Conservation (phyloP, 1,284 basidiomycete genomes). For the Athelia sp. region DNA sequence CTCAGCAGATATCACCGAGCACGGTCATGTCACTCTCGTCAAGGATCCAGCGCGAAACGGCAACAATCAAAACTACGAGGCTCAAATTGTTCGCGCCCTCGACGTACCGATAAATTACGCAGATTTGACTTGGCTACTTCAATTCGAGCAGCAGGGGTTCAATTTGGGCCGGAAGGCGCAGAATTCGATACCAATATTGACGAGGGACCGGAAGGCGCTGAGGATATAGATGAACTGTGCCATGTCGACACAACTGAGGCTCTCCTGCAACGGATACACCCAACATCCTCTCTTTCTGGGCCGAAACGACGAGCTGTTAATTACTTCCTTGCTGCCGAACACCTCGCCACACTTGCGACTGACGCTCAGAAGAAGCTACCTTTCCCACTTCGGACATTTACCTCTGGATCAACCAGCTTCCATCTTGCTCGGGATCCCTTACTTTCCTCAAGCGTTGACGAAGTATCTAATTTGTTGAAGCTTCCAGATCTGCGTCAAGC, state of each 20-base stretch:
- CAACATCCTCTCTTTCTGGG: background rate
- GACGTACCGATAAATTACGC: slow-evolving; percentile 20
- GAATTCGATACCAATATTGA: background rate
- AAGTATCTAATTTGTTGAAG: no score
- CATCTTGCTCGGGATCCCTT: no score
- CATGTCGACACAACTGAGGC: background rate
- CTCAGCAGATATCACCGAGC: slow-evolving; percentile 26
- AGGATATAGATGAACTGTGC: no score
- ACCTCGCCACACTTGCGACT: no score
- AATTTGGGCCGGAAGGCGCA: slow-evolving; percentile 4
- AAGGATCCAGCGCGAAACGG: slow-evolving; percentile 18
- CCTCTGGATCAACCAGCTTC: no score
- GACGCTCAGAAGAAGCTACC: no score
- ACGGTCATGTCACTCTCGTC: slow-evolving; percentile 22
- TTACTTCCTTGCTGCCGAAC: no score
- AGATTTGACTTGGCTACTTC: slow-evolving; percentile 21
- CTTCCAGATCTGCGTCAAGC: no score
- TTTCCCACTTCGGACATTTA: no score
- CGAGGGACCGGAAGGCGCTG: no score
- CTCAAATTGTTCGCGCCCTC: slow-evolving; percentile 23
- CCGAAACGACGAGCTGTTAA: background rate
- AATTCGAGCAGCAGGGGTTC: slow-evolving; percentile 12
- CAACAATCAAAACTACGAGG: slow-evolving; percentile 24
- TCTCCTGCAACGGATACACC: background rate
- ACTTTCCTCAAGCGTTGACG: no score